Evolutionary conservation across 345 rosid genomes (phyloP).

Genomic region (Raphanus sativus): DNA sequence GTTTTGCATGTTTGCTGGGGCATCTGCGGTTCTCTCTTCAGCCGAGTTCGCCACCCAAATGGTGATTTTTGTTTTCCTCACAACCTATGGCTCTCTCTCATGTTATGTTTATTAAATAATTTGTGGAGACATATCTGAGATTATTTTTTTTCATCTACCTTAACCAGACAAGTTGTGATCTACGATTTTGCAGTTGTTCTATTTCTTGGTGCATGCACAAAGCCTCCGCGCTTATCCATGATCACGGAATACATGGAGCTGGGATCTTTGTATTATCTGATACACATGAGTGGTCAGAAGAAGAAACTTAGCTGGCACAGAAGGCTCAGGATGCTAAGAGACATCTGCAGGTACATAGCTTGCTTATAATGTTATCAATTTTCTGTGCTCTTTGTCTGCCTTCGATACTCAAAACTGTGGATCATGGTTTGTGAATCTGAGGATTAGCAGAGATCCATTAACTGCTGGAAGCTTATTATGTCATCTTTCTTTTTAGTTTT

Average conservation of each 20-base stretch:
- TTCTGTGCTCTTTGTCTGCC: conserved; percentile 6
- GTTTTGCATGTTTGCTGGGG: conserved; percentile 33
- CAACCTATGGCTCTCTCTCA: not conserved
- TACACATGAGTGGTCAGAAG: conserved; percentile 94
- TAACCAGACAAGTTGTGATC: not conserved
- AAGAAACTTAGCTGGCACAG: conserved; percentile 89
- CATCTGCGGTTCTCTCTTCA: conserved; percentile 45
- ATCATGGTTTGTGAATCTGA: conserved; percentile 7
- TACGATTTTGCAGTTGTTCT: conserved; percentile 72
- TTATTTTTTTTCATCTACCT: not conserved
- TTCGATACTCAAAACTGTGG: not conserved
- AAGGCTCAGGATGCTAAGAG: conserved; percentile 86
- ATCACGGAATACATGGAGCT: conserved; percentile 97
- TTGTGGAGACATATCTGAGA: conserved; percentile 15
- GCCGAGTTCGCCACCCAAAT: conserved; percentile 98
- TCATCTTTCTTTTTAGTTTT: not conserved
- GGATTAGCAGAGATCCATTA: not conserved
- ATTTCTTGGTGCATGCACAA: conserved; percentile 96
- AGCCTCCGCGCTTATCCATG: conserved; percentile 93
- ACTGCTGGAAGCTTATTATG: not conserved
- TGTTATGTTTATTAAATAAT: conserved; percentile 2
- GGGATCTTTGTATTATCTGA: conserved; percentile 87
- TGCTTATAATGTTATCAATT: conserved; percentile 6
- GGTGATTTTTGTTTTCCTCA: conserved; percentile 48
- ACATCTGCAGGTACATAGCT: conserved; percentile 84